These are phyloP conservation scores for Trichosporon ovoides DNA, from an alignment of 1,284 basidiomycete species.

Conservation along the genomic window DNA sequence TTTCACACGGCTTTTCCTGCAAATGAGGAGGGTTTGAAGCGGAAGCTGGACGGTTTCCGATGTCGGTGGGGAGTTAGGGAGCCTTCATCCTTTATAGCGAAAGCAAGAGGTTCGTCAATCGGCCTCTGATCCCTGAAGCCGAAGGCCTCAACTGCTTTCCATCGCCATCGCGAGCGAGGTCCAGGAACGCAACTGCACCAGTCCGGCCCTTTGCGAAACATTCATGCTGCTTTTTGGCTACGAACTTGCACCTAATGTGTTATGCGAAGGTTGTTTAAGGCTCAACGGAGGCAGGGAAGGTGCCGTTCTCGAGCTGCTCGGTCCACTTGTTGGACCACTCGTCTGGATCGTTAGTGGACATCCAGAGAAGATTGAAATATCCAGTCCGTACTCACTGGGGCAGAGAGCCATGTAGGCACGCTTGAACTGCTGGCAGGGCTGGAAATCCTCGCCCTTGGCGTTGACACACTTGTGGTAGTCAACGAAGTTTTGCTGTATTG, in stretches of 20 bases:
- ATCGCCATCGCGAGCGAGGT: no score
- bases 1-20: no score
- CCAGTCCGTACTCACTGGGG: conserved; percentile 69
- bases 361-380: neutral
- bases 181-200: no score
- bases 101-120: no score
- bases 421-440: conserved; percentile 98
- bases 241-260: neutral
- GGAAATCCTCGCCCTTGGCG: conserved; percentile 96
- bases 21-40: no score
- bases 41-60: no score
- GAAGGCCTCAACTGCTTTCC: no score
- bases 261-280: conserved; percentile 48
- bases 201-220: neutral
- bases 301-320: conserved; percentile 84
- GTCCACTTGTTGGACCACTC: conserved; percentile 86
- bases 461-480: conserved; percentile 97
- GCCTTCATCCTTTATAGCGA: no score
- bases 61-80: no score
- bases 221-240: conserved; percentile 8
- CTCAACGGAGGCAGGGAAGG: conserved; percentile 85
- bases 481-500: conserved; percentile 82
- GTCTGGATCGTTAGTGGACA: conserved; percentile 52
- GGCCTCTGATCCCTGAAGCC: no score
- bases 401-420: conserved; percentile 93